phyloP scores from a whole-genome alignment of 345 rosid genomes.

The Leavenworthia alabamica region DNA sequence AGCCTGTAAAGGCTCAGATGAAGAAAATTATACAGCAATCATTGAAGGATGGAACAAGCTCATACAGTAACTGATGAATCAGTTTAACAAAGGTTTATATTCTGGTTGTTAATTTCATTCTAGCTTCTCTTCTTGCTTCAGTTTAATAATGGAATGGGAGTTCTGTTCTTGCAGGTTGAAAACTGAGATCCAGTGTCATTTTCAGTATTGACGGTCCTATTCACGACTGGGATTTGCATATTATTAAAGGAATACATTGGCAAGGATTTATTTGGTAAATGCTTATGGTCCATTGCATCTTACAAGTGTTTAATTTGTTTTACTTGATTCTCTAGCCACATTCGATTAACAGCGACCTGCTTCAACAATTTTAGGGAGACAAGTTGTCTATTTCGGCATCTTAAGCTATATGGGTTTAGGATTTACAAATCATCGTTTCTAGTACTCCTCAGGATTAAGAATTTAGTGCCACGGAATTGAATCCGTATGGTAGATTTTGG shows the following conservation, averaged over 20 bases:
- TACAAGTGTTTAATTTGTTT: not conserved
- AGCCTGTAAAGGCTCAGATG: conserved; percentile 52
- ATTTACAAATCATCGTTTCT: not conserved
- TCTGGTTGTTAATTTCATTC: not conserved
- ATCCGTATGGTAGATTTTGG: not conserved
- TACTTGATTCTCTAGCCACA: not conserved
- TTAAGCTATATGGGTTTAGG: not conserved
- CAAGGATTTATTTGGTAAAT: not conserved
- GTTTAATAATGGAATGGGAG: not conserved
- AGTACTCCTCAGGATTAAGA: not conserved
- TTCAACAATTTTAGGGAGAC: not conserved
- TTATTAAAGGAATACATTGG: not conserved
- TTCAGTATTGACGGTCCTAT: conserved; percentile 5
- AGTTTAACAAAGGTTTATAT: conserved; percentile 5
- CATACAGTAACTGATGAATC: conserved; percentile 15
- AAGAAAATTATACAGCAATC: conserved; percentile 60
- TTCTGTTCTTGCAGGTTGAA: conserved; percentile 5
- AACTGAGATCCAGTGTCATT: not conserved
- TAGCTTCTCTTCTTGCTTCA: not conserved
- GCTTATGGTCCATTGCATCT: conserved; percentile 2
- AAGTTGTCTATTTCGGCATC: not conserved
- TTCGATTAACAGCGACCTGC: not conserved
- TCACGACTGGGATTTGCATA: not conserved
- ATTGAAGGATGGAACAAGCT: conserved; percentile 43
- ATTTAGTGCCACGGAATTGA: not conserved